Evolutionary conservation across 192 early-diverging fungal genomes (phyloP).

Genomic region (Rhizophagus prolifer): DNA sequence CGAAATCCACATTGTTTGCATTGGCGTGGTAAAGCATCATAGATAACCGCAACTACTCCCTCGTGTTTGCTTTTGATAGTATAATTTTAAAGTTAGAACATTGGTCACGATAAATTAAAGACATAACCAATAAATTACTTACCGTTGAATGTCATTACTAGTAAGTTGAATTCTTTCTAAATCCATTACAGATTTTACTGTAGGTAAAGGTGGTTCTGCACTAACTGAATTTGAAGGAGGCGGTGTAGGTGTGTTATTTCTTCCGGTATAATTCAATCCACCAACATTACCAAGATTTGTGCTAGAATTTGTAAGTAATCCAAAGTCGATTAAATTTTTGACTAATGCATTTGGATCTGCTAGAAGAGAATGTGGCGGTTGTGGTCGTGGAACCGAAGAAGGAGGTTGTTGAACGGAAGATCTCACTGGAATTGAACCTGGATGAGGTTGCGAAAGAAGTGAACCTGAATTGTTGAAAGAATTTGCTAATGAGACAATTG

Average conservation of each 20-base stretch:
- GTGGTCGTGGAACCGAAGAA: neutral
- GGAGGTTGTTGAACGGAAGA: neutral
- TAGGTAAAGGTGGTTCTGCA: constrained; percentile 6
- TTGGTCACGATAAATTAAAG: neutral
- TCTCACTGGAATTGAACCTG: neutral
- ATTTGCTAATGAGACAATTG: neutral
- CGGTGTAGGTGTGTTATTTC: constrained; percentile 12
- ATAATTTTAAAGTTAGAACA: neutral
- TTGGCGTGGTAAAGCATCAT: constrained; percentile 72
- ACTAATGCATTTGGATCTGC: constrained; percentile 21
- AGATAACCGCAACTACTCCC: constrained; percentile 65
- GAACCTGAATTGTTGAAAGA: neutral
- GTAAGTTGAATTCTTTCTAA: constrained; percentile 47
- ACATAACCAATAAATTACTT: constrained; percentile 1
- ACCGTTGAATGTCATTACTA: constrained; percentile 51
- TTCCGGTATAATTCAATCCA: neutral
- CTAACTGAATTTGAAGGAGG: neutral
- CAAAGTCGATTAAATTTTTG: constrained; percentile 27
- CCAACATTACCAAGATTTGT: constrained; percentile 6
- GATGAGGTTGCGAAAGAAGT: neutral
- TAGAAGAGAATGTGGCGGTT: constrained; percentile 4
- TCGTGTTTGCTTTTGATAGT: constrained; percentile 44
- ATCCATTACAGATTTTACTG: constrained; percentile 20
- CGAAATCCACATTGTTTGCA: constrained; percentile 95
- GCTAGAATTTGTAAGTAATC: neutral